A percentile compares a stretch with the other conserved stretches of the same genome.
Evolutionary conservation across 1,284 basidiomycete species (phyloP).

Genomic region (Trametes hirsuta): DNA sequence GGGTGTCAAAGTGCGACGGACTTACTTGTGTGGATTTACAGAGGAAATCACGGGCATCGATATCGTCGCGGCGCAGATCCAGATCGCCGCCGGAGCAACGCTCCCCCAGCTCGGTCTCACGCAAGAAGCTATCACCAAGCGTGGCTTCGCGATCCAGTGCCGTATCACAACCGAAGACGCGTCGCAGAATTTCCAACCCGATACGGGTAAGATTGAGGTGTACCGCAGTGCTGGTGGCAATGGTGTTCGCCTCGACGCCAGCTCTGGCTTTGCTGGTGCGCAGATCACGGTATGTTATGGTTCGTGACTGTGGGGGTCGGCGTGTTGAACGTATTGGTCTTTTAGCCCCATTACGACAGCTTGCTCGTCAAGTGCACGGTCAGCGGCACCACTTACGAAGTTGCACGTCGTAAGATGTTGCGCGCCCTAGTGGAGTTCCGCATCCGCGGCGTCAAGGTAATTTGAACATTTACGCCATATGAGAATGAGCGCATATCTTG

Average conservation of each 20-base stretch:
- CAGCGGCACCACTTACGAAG: conserved; percentile 97
- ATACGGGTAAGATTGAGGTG: conserved; percentile 99
- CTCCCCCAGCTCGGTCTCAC: conserved; percentile 94
- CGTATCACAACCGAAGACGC: conserved; percentile 99
- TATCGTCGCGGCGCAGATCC: conserved; percentile 98
- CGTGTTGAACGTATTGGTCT: background rate
- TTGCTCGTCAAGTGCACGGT: conserved; percentile 97
- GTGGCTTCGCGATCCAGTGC: conserved; percentile 98
- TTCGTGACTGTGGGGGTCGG: too few relatives aligned
- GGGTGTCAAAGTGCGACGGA: background rate
- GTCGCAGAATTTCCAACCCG: conserved; percentile 90
- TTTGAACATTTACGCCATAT: background rate
- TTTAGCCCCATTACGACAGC: conserved; percentile 95
- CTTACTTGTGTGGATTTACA: conserved; percentile 30
- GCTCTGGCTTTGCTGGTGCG: conserved; percentile 97
- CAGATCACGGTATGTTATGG: conserved; percentile 86
- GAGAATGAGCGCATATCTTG: background rate
- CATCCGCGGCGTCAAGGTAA: conserved; percentile 96
- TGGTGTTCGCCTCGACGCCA: conserved; percentile 96
- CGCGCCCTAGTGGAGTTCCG: conserved; percentile 99
- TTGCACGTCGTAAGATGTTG: conserved; percentile 98
- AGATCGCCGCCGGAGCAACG: conserved; percentile 97
- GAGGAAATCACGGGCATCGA: conserved; percentile 99
- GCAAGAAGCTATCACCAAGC: conserved; percentile 96
- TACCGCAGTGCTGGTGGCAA: conserved; percentile 99